A percentile compares a stretch with the other conserved stretches of the same genome.
Conservation (phyloP, 192 early-diverging fungal genomes). For the Coemansia sp. region DNA sequence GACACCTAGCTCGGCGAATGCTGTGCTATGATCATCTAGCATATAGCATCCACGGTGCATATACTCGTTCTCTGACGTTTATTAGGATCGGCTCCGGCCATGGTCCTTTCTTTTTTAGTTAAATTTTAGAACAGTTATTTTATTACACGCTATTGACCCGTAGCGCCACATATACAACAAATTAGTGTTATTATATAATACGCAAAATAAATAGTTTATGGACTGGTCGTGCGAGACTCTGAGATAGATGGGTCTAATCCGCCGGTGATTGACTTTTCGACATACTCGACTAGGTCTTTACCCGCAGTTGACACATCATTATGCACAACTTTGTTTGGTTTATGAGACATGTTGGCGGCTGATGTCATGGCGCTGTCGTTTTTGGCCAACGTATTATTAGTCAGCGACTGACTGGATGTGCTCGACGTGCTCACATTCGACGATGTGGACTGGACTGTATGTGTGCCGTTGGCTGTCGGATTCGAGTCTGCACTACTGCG, state of each 20-base stretch:
- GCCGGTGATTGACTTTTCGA: conserved; percentile 3
- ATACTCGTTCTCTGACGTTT: too few species aligned
- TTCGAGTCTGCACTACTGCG: not conserved
- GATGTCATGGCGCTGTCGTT: conserved; percentile 8
- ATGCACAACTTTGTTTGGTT: not conserved
- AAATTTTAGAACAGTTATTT: too few species aligned
- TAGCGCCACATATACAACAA: too few species aligned
- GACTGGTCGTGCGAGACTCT: too few species aligned
- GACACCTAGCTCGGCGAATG: too few species aligned
- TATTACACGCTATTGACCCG: too few species aligned
- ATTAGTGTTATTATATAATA: too few species aligned
- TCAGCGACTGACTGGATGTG: not conserved
- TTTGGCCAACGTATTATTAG: conserved; percentile 1
- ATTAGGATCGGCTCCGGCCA: too few species aligned
- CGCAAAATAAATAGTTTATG: too few species aligned
- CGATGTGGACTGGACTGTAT: not conserved
- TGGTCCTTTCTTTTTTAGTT: too few species aligned
- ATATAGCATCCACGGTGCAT: too few species aligned
- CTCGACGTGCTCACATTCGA: not conserved
- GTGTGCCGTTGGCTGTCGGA: not conserved
- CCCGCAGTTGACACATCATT: conserved; percentile 14
- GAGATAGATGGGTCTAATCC: not conserved
- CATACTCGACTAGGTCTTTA: conserved; percentile 36
- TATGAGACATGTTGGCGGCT: conserved; percentile 3
- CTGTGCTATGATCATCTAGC: too few species aligned